A percentile compares a stretch with the other conserved stretches of the same genome.
phyloP scores from a whole-genome alignment of 129 eudicot species.

The Chrysanthemum makinoi region DNA sequence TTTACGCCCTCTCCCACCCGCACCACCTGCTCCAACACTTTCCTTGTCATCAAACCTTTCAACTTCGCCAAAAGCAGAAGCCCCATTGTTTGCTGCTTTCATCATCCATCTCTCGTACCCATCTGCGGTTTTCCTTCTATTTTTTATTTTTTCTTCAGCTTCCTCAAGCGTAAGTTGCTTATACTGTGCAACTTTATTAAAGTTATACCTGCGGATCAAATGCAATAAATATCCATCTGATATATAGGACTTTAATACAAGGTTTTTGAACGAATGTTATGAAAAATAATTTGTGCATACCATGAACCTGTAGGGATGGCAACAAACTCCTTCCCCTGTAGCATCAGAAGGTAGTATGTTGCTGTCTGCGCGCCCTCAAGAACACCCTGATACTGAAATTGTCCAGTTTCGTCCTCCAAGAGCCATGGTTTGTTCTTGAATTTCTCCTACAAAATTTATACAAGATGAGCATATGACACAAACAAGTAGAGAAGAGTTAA shows the following conservation, averaged over 20 bases:
- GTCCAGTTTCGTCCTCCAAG: constrained; percentile 91
- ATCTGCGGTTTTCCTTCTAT: constrained; percentile 90
- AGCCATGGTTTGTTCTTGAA: constrained; percentile 96
- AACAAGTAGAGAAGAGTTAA: constrained; percentile 11
- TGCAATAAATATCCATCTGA: background rate
- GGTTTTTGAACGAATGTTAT: background rate
- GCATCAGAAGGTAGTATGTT: constrained; percentile 83
- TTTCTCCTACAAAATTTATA: constrained; percentile 63
- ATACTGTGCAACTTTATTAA: constrained; percentile 93
- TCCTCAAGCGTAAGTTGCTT: constrained; percentile 97
- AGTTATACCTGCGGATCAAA: constrained; percentile 67
- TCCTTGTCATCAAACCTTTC: constrained; percentile 73
- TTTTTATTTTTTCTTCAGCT: constrained; percentile 93
- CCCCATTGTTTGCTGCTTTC: constrained; percentile 91
- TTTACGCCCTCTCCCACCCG: constrained; percentile 68
- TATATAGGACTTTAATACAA: no score
- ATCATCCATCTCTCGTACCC: constrained; percentile 98
- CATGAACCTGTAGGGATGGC: constrained; percentile 97
- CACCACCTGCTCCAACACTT: constrained; percentile 40
- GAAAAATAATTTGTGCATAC: constrained; percentile 33
- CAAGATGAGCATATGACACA: background rate
- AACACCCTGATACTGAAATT: constrained; percentile 76
- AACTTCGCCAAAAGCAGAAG: constrained; percentile 90
- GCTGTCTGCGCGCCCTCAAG: constrained; percentile 95
- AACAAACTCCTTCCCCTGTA: constrained; percentile 95